These are phyloP conservation scores for Cyberlindnera samutprakarnensis DNA, from an alignment of 805 yeast genomes.

Conservation along the genomic window DNA sequence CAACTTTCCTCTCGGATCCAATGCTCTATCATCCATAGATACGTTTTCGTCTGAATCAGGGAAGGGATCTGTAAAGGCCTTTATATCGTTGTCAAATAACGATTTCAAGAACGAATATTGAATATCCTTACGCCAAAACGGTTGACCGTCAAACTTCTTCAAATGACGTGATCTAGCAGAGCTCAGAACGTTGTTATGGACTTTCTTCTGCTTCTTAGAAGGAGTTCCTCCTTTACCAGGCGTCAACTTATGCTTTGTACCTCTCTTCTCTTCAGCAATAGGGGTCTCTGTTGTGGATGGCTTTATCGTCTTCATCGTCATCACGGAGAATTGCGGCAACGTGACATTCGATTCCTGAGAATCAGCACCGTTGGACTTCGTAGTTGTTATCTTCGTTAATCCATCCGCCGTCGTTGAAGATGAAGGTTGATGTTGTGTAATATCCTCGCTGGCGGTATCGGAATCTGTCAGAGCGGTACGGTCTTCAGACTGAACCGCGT, in stretches of 20 bases:
- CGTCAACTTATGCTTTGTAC: too few relatives aligned
- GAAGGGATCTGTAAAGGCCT: constrained; percentile 63
- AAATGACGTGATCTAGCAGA: constrained; percentile 46
- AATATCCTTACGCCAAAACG: constrained; percentile 81
- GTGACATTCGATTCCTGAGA: too few relatives aligned
- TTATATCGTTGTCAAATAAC: constrained; percentile 54
- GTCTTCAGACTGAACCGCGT: neutral
- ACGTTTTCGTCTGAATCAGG: constrained; percentile 30
- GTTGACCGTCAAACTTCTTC: constrained; percentile 88
- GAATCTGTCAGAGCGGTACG: constrained; percentile 1
- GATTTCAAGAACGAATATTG: constrained; percentile 70
- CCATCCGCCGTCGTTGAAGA: too few relatives aligned
- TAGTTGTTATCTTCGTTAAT: too few relatives aligned
- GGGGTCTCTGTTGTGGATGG: too few relatives aligned
- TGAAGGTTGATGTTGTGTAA: neutral
- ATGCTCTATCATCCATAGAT: constrained; percentile 25
- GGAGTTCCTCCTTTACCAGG: too few relatives aligned
- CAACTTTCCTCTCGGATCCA: constrained; percentile 36
- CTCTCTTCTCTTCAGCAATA: too few relatives aligned
- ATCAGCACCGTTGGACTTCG: too few relatives aligned
- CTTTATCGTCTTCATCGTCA: neutral
- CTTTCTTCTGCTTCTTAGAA: constrained; percentile 9
- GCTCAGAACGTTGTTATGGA: constrained; percentile 13
- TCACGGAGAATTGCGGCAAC: neutral
- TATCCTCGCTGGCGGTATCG: constrained; percentile 1